Evolutionary conservation across 1,139 yeast genomes (phyloP), one percentile per base, ranked within the genome.

Genomic region (Diutina catenulata): DNA sequence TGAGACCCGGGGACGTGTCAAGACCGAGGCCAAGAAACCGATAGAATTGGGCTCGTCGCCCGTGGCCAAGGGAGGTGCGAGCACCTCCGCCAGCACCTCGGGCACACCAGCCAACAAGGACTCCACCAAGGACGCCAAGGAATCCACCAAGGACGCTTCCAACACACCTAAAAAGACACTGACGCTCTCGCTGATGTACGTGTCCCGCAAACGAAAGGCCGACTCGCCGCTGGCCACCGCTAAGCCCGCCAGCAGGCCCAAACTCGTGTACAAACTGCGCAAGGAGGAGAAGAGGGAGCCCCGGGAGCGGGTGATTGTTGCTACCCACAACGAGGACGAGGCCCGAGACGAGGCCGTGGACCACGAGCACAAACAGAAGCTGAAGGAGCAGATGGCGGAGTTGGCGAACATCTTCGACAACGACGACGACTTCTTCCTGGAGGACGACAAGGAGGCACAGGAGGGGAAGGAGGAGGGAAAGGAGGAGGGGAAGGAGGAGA

Each of bases 361-460:
- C n/a, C n/a, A n/a, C n/a, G 19, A 21, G 8, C n/a, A 21, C n/a
- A 19, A 31, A 21, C 18, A 13, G 5, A 31, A n/a, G 4, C 35
- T 20, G 25, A 14, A 21, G 10, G 10, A 31, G 10, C 35, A 31
- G 14, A 11, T 31, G 11, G 25, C 24, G 14, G 35, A 19, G 7
- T 18, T 31, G 3, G 18, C 20, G 6, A 13, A 16, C 3, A 31
- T 31, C 9, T 31, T 31, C 21, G 33, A 29, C n/a, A 26, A 31
- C 4, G 35, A 31, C n/a, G 33, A 29, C 14, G 35, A 31, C 11
- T 13, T 10, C 9, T 31, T 31, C 11, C n/a, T 31, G 26, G 23
- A 20, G 8, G 35, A 21, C 5, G 18, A 25, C 14, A 13, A 25
- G n/a, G 28, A 25, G 5, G 28, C 28, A 6, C 13, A 25, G 14